Conservation (phyloP, 106 monocot species). For the Triglochin maritima region DNA sequence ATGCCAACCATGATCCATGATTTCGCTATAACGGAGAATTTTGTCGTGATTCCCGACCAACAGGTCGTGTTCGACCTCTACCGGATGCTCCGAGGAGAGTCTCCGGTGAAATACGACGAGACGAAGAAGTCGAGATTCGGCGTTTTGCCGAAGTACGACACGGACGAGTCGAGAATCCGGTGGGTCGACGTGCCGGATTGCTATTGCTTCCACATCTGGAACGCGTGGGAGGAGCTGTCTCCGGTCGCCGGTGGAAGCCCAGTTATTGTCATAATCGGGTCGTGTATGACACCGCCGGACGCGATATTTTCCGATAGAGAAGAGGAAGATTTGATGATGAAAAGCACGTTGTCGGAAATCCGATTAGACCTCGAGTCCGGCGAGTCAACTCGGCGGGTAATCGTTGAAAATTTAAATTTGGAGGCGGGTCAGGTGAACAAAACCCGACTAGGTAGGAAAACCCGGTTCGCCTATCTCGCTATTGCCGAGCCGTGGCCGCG, state of each 20-base stretch:
- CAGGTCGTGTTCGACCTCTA: conserved; percentile 33
- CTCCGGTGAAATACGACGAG: conserved; percentile 12
- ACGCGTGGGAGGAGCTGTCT: conserved; percentile 37
- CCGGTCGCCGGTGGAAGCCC: neutral
- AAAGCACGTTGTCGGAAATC: conserved; percentile 32
- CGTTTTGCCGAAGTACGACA: conserved; percentile 27
- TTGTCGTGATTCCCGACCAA: conserved; percentile 39
- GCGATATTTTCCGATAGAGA: conserved; percentile 14
- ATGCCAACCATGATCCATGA: conserved; percentile 45
- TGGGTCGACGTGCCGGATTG: conserved; percentile 40
- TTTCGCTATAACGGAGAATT: conserved; percentile 50
- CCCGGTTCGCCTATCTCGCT: conserved; percentile 35
- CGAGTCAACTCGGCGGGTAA: conserved; percentile 18
- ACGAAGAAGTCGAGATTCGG: conserved; percentile 31
- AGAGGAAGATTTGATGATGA: neutral
- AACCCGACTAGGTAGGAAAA: conserved; percentile 24
- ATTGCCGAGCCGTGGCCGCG: conserved; percentile 38
- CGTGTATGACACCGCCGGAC: conserved; percentile 44
- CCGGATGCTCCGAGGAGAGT: conserved; percentile 21
- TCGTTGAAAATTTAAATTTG: conserved; percentile 28
- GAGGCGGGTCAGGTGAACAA: conserved; percentile 48
- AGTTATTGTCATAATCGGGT: conserved; percentile 27
- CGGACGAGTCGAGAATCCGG: conserved; percentile 17
- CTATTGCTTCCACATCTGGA: conserved; percentile 50
- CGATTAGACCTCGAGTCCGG: conserved; percentile 25